Base-by-base conservation (phyloP, 2,329 filamentous ascomycete genomes). In the Hypoxylon sp. region DNA sequence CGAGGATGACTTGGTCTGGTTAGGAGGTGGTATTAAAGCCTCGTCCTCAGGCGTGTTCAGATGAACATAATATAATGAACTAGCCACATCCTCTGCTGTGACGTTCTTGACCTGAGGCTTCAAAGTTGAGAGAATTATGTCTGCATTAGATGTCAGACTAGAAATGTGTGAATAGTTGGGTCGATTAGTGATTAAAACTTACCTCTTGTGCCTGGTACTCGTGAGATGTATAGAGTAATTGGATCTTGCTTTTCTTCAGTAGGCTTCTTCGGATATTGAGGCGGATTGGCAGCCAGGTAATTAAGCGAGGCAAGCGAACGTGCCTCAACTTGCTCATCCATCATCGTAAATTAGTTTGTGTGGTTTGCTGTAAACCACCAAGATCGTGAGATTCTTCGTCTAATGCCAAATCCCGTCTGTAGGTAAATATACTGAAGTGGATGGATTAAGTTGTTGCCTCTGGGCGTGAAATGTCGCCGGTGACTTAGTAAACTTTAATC, bases 151-250 rank as follows among this genome's bases (percentile, higher is more conserved):
- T 13, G 46, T 49, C 52, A 55, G 48, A 51, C 38, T 44, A 45
- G 60, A 54, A 60, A 52, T 60, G 9, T 9, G 60, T 35, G 11
- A 42, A 38, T 11, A 30, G 38, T 26, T 38, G 38, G 15, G 52
- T 31, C 30, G 20, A 26, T 23, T 19, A 37, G 41, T 21, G 46
- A 15, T 38, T 38, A 23, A 32, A 16, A 69, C 75, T 60, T 77
- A 92, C 91, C 90, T 86, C 86, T 84, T 57, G 89, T 96, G 15
- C 93, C 93, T 1, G 94, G 94, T 0, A 99, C 93, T 60, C 93
- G 80, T 25, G 93, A 91, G 60, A 99, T 95, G 73, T 99, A 99
- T 29, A 99, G 81, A 2, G 87, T 85, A 40, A 97, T 72, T 3
- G 90, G 85, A 38, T 90, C 84, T 57, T 87, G 82, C 57, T 77